Percentiles rank a stretch among this genome's conserved stretches.
phyloP scores from a whole-genome alignment of 2,329 filamentous ascomycete species.

The Pseudopithomyces maydicus region DNA sequence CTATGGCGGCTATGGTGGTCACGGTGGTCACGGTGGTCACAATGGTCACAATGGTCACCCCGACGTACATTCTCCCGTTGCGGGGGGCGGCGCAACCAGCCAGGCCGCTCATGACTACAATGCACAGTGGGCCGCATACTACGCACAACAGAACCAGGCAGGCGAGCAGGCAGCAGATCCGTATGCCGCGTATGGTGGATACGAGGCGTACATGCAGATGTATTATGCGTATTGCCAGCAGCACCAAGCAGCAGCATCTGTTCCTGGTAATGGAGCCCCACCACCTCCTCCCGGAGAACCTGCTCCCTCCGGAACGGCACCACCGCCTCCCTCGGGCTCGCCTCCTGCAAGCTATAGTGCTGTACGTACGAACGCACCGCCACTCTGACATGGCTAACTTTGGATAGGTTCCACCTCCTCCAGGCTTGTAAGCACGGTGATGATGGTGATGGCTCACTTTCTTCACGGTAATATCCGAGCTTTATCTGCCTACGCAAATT shows the following conservation, averaged over 20 bases:
- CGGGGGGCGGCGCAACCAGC: slow-evolving; percentile 49
- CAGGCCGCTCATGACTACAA: slow-evolving; percentile 68
- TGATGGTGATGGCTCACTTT: neutral
- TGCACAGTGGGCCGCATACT: slow-evolving; percentile 72
- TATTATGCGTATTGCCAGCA: slow-evolving; percentile 38
- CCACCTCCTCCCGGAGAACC: slow-evolving; percentile 39
- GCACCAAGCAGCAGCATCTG: slow-evolving; percentile 31
- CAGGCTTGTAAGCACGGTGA: slow-evolving; percentile 36
- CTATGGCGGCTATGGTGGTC: too few species aligned
- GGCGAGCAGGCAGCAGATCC: slow-evolving; percentile 56
- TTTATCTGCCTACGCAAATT: neutral
- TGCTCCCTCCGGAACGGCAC: slow-evolving; percentile 31
- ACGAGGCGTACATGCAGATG: slow-evolving; percentile 38
- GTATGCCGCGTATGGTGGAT: slow-evolving; percentile 71
- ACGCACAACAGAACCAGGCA: slow-evolving; percentile 68
- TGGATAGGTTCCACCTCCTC: slow-evolving; percentile 36
- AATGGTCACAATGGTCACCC: slow-evolving; percentile 31
- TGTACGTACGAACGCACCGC: slow-evolving; percentile 23
- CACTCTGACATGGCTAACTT: neutral
- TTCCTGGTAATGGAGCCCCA: slow-evolving; percentile 34
- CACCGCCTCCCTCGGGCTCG: slow-evolving; percentile 40
- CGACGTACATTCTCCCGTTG: slow-evolving; percentile 42
- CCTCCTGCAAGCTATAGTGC: slow-evolving; percentile 41
- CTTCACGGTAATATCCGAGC: neutral
- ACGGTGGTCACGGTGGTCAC: slow-evolving; percentile 28